Evolutionary conservation across 75 land plant species (phyloP), one percentile per base, ranked within the genome.

Genomic region (Selaginella tamariscina): DNA sequence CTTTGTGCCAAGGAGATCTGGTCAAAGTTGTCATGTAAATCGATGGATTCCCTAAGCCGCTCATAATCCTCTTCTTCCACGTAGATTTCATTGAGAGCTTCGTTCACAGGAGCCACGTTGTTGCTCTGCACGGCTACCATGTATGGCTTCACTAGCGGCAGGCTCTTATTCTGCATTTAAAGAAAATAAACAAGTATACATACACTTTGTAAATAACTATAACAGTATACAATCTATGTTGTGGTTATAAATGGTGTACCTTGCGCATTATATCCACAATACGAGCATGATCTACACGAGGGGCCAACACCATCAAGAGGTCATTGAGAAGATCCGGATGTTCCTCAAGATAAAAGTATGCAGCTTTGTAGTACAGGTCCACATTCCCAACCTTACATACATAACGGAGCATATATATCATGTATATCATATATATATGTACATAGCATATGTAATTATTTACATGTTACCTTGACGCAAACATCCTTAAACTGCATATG

Each of bases 401-500:
- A n/a, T n/a, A n/a, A n/a, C n/a, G n/a, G n/a, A n/a, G n/a, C n/a
- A n/a, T n/a, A n/a, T n/a, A n/a, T n/a, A n/a, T n/a, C n/a, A n/a
- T n/a, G n/a, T n/a, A n/a, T n/a, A n/a, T n/a, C n/a, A n/a, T n/a
- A n/a, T n/a, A n/a, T n/a, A n/a, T n/a, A n/a, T n/a, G n/a, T n/a
- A n/a, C n/a, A n/a, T n/a, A n/a, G n/a, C n/a, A n/a, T n/a, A n/a
- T n/a, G n/a, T n/a, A n/a, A n/a, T n/a, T n/a, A n/a, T n/a, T n/a
- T n/a, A n/a, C n/a, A n/a, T n/a, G n/a, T n/a, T n/a, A n/a, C n/a
- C 78, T 93, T 93, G 68, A 87, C 96, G 30, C 78, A 69, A 54
- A 94, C 88, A 79, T 94, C 98, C 75, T 89, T 94, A 78, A 94
- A 94, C 74, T 94, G 98, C 98, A 94, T 94, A 65, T 94, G 98